Evolutionary conservation across 148 eudicot species (phyloP), one percentile per base, ranked within the genome.

Genomic region (Nepenthes mirabilis): DNA sequence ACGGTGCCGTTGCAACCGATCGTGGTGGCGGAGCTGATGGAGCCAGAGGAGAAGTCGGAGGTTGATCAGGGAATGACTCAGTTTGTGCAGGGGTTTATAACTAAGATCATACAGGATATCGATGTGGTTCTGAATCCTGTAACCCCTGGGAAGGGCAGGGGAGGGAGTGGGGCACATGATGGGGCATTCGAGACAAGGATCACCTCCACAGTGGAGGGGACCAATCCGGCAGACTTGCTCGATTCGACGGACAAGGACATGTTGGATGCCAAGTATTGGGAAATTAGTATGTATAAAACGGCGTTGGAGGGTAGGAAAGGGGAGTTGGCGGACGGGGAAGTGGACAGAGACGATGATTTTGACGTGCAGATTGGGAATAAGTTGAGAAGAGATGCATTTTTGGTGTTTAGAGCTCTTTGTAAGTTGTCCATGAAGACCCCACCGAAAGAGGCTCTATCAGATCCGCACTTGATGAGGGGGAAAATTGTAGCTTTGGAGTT

Each of bases 251-350:
- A 93, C 73, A 93, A 93, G 79, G 99, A 93, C 78, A 86, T 88
- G 99, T 72, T 93, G 87, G 99, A 93, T 69, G 99, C 99, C 0
- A 93, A 93, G 71, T 93, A 93, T 75, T 93, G 99, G 99, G 96
- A 89, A 82, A 89, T 93, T 55, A 93, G 95, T 59, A 86, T 93
- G 99, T 93, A 93, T 66, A 93, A 93, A 79, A 69, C 91, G 1
- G 99, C 96, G 13, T 77, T 93, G 65, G 99, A 93, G 70, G 99
- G 91, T 36, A 70, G 99, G 58, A 93, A 93, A 60, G 99, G 99
- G 55, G 99, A 93, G 68, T 62, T 93, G 68, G 90, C 72, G 2
- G 98, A 93, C 6, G 96, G 93, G 45, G 96, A 83, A 63, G 63
- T 35, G 49, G 98, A 88, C 75, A 82, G 88, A 49, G 99, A 86